phyloP scores from a whole-genome alignment of 176 grass and related monocot species.

The Leersia perrieri region DNA sequence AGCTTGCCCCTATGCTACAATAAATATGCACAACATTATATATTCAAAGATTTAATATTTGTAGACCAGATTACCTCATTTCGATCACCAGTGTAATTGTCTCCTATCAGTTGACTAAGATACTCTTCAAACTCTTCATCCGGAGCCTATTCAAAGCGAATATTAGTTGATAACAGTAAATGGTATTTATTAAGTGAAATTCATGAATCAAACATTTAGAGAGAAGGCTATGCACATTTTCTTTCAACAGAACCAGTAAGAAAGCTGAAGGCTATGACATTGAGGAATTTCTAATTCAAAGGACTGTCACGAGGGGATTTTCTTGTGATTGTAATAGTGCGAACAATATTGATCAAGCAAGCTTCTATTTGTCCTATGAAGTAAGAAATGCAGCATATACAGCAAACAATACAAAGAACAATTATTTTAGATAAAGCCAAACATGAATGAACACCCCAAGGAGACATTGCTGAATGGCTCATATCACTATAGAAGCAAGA shows the following conservation, averaged over 20 bases:
- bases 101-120: constrained; percentile 83
- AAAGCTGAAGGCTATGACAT: background rate
- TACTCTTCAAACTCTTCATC: constrained; percentile 99
- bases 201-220: constrained; percentile 30
- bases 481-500: too few relatives aligned
- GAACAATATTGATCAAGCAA: background rate
- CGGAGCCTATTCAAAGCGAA: constrained; percentile 67
- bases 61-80: constrained; percentile 67
- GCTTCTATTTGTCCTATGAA: constrained; percentile 13
- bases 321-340: constrained; percentile 6
- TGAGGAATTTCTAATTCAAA: constrained; percentile 16
- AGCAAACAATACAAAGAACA: background rate
- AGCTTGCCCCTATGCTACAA: constrained; percentile 33
- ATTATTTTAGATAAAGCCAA: background rate
- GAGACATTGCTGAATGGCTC: background rate
- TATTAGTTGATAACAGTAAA: constrained; percentile 28
- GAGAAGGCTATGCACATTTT: constrained; percentile 13
- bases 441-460: background rate
- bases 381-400: constrained; percentile 19
- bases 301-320: constrained; percentile 6
- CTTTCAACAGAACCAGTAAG: background rate
- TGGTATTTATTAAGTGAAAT: constrained; percentile 14
- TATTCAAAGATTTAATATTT: constrained; percentile 18
- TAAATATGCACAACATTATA: constrained; percentile 6
- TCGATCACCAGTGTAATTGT: constrained; percentile 70